Base-by-base conservation (phyloP, 2,329 filamentous ascomycete genomes). In the Fusarium sp. region DNA sequence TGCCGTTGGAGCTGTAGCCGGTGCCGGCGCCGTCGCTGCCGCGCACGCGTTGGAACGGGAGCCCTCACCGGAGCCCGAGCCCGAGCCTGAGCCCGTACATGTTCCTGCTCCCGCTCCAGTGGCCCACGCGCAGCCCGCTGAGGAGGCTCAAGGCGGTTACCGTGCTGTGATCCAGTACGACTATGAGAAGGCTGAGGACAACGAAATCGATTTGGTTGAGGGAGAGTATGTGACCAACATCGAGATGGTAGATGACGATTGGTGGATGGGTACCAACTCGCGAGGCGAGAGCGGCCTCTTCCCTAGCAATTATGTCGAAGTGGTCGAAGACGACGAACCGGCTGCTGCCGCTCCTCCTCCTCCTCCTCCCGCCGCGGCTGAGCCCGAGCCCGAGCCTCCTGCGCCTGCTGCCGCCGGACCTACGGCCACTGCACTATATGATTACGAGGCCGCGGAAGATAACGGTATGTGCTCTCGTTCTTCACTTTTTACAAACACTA, bases 131-230 rank as follows among this genome's bases (percentile, higher is more conserved):
- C 64, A 65, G 20, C 60, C 64, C 46, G 46, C 36, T 16, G 64
- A 73, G 18, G 65, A 77, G n/a, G 73, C 73, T n/a, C 70, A 81
- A 25, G 86, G 86, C 34, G 91, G 91, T 58, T 87, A 90, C 77
- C 89, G 89, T 51, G 96, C 96, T 1, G 76, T 96, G 62, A 88
- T 96, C 34, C 90, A 96, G 75, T 99, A 96, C 78, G 96, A 99
- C 78, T 99, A 99, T 77, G 95, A 97, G 75, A 97, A 96, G 82
- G 93, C 93, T 1, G 96, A 99, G 79, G 94, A 97, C 72, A 99
- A 99, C 76, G 96, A 99, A 81, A 88, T 99, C 62, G 93, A 97
- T 71, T 86, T 99, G 16, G 85, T 87, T 25, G 96, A 99, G 81
- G 94, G 94, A 68, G 92, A 97, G 75, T 88, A 90, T 69, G 91